These are phyloP conservation scores for Aspergillus puulaauensis DNA, from an alignment of 2,329 filamentous ascomycete species.

Conservation along the genomic window DNA sequence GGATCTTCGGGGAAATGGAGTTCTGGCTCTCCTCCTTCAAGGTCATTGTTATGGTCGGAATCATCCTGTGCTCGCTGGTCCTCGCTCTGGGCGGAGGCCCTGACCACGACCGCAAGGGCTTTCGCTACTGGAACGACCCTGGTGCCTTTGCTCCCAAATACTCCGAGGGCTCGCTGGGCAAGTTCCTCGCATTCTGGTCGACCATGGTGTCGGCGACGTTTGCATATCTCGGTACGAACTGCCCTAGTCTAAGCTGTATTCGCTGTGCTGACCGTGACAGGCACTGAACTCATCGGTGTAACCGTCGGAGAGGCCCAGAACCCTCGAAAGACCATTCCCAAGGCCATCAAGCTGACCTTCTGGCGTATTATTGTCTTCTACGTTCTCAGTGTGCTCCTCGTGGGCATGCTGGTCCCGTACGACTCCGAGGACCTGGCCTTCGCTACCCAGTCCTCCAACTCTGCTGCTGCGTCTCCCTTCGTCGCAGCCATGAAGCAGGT, in stretches of 20 bases:
- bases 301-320: slow-evolving; percentile 75
- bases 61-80: slow-evolving; percentile 65
- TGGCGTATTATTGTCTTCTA: slow-evolving; percentile 83
- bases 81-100: slow-evolving; percentile 66
- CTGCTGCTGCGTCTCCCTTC: slow-evolving; percentile 67
- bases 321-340: slow-evolving; percentile 69
- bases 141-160: slow-evolving; percentile 57
- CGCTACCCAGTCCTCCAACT: slow-evolving; percentile 40
- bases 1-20: slow-evolving; percentile 68
- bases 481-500: slow-evolving; percentile 26
- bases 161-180: slow-evolving; percentile 45
- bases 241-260: neutral
- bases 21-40: slow-evolving; percentile 63
- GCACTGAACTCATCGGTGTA: slow-evolving; percentile 71
- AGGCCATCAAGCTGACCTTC: slow-evolving; percentile 74
- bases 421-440: slow-evolving; percentile 60
- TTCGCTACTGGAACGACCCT: slow-evolving; percentile 65
- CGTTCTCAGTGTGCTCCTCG: slow-evolving; percentile 67
- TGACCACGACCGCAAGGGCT: slow-evolving; percentile 61
- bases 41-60: slow-evolving; percentile 63
- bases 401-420: slow-evolving; percentile 76
- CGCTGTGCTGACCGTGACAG: slow-evolving; percentile 41
- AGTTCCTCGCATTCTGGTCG: slow-evolving; percentile 66
- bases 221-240: slow-evolving; percentile 52
- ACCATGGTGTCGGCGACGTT: slow-evolving; percentile 75